Base-by-base conservation (phyloP, 2,329 filamentous ascomycete species). In the Nannizziopsis arthrosporioides region DNA sequence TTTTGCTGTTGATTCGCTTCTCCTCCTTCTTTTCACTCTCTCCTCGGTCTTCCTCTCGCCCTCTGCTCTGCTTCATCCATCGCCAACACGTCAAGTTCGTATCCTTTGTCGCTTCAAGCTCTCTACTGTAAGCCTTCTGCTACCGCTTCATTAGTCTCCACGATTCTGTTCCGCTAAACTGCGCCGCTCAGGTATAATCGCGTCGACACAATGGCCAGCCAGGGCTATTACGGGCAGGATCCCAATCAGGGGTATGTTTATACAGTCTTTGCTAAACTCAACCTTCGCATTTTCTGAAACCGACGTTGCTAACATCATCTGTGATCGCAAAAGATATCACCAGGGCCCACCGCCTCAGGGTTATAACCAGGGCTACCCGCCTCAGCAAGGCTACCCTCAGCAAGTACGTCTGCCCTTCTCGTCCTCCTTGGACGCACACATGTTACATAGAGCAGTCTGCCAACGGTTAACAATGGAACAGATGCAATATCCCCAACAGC, bases 401-500 rank as follows among this genome's bases (percentile, higher is more conserved):
- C 61, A 54, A 43, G 60, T 63, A 60, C 19, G 61, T 56, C 10
- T 17, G 2, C n/a, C 22, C 14, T 2, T 9, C 27, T 39, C 19
- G 14, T 27, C 1, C 12, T 41, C 30, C 6, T 39, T 22, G 9
- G 32, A 27, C 18, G 8, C 38, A 7, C 17, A 9, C 35, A 41
- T 5, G 18, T 19, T n/a, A 38, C 27, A 6, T 4, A 37, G n/a
- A 35, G 14, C 27, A 37, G n/a, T 37, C 5, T 10, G 17, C 47
- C 32, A 34, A 44, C 34, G 11, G 19, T n/a, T 37, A 6, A 17
- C 39, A n/a, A 35, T 5, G 42, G 43, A 3, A 36, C 51, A 67
- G 59, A 71, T 69, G 67, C 64, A 72, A 59, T 73, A 74, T 57
- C 73, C 75, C 56, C 73, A 75, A 56, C 68, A 62, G 3, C 68